Base-by-base conservation (phyloP, 805 yeast genomes). In the Saccharomycopsis olivae region DNA sequence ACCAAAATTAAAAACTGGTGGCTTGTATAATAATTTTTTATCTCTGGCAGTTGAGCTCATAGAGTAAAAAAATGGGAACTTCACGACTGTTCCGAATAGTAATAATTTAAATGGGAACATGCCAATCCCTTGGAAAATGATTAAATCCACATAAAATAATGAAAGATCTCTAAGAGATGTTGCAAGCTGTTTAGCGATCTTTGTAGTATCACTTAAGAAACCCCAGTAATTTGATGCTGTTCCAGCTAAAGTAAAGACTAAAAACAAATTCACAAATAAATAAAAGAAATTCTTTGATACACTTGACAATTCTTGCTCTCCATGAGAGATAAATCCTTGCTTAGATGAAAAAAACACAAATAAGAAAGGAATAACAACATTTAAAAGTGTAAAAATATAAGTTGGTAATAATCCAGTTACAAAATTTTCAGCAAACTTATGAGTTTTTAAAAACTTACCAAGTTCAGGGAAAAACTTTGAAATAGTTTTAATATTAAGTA, bases 251-350 rank as follows among this genome's bases (percentile, higher is more conserved):
- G 97, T 89, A 63, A 92, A 92, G 20, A 89, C 95, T 54, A 89
- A 65, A 55, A 89, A 92, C 70, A 92, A 68, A 58, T 89, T 89
- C 48, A 89, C 94, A 61, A 92, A 92, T 28, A 88, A 82, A 59
- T 87, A 92, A 56, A 92, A 88, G 61, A 88, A 89, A 63, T 92
- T 92, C 60, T 89, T 89, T 20, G 92, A 77, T 2, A 89, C 94
- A 18, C 87, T 74, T 0, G 95, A 81, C 14, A 87, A 61, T 56
- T 92, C 97, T 49, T 84, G 95, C 49, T 92, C 97, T 29, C 95
- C 88, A 51, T 82, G 79, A 4, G 96, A 86, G 0, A 94, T 78
- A 51, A 75, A 84, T 0, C 97, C 97, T 62, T 89, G 98, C 36
- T 73, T 68, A 2, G 76, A 66, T 0, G 96, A 80, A 36, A 89